Base-by-base conservation (phyloP, 805 yeast species). In the Wickerhamiella kurtzmanii region DNA sequence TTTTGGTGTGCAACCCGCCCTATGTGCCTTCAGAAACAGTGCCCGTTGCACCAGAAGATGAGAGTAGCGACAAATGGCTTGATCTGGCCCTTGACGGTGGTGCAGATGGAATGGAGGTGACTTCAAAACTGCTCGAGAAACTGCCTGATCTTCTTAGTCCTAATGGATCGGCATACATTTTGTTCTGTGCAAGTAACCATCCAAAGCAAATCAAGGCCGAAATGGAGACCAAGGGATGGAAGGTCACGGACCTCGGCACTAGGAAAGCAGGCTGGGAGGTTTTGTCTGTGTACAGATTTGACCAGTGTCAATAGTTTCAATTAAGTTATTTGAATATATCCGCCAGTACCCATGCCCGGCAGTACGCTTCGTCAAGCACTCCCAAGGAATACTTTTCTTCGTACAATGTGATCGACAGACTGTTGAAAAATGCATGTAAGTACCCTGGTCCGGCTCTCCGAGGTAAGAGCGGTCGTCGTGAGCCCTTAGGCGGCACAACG, bases 211-310 rank as follows among this genome's bases (percentile, higher is more conserved):
- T 88, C 0, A 72, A 71, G 0, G 54, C 60, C 6, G 40, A 45
- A 2, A 80, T 85, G 78, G 45, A 56, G 15, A 47, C 53, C 1
- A 56, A 60, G 9, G 71, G 71, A 0, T 89, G 95, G 86, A 46
- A 46, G 0, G 75, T 74, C 1, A 65, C 67, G 2, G 54, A 64
- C n/a, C 67, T 85, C 1, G 72, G 77, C 3, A 70, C 71, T 40
- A 70, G 96, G 46, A 84, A 83, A 57, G 95, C 96, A 1, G 97
- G 97, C 0, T 87, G 97, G 96, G 98, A 92, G 63, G 89, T 82
- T 9, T 67, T 92, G 35, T 75, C 84, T 47, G 80, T 89, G 6
- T 77, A 80, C 64, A 71, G 78, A 52, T 84, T 88, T 39, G n/a
- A 25, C 19, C 17, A 18, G 22, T 20, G 9, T 22, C 28, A 20